phyloP scores from a whole-genome alignment of 1,284 basidiomycete genomes.

The Leucoagaricus sp. region DNA sequence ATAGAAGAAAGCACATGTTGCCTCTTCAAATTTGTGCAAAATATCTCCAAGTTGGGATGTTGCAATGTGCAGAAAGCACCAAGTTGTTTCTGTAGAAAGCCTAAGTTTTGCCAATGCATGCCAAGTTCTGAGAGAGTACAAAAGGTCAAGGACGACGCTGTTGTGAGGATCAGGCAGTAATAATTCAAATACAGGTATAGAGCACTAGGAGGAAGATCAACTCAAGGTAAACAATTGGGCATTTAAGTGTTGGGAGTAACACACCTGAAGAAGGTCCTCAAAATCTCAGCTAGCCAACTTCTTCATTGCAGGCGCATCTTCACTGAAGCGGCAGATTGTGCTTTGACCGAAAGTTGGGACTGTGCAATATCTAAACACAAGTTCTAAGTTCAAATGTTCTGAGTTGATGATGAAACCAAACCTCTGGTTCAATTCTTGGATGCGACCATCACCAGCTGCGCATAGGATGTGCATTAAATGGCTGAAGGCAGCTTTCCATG shows the following conservation, averaged over 20 bases:
- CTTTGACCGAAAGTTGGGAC: slow-evolving; percentile 27
- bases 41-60: slow-evolving; percentile 22
- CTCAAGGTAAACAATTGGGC: no score
- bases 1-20: slow-evolving; percentile 16
- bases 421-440: slow-evolving; percentile 6
- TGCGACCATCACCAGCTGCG: background rate
- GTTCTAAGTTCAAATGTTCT: background rate
- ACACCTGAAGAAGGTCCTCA: slow-evolving; percentile 37
- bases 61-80: slow-evolving; percentile 19
- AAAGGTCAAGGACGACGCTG: slow-evolving; percentile 19
- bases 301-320: slow-evolving; percentile 22
- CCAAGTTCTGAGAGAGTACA: slow-evolving; percentile 28
- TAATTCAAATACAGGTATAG: slow-evolving; percentile 9
- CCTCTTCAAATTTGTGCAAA: slow-evolving; percentile 18
- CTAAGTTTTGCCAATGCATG: slow-evolving; percentile 34
- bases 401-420: no score
- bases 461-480: slow-evolving; percentile 22
- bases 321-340: slow-evolving; percentile 22
- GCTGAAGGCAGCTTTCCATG: slow-evolving; percentile 20
- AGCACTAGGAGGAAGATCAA: slow-evolving; percentile 10
- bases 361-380: slow-evolving; percentile 20
- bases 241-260: background rate
- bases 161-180: slow-evolving; percentile 9
- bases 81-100: slow-evolving; percentile 22
- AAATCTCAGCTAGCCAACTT: slow-evolving; percentile 35